Conservation (phyloP, 805 yeast genomes). For the Metschnikowia henanensis region DNA sequence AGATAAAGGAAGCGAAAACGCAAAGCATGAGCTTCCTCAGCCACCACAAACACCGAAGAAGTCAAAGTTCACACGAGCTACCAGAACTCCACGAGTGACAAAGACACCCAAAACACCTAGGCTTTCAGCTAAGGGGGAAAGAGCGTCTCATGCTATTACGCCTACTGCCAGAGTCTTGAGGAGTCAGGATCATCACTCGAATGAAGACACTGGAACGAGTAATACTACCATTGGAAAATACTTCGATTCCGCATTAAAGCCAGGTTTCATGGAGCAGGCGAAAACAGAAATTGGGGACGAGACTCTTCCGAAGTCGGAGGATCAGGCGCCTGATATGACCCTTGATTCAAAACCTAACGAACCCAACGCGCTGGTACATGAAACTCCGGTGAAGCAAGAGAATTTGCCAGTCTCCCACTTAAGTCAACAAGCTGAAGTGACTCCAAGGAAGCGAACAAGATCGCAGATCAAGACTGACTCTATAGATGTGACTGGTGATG, state of each 20-base stretch:
- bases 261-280: background rate
- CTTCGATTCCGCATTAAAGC: background rate
- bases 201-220: background rate
- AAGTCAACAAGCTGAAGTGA: too few relatives aligned
- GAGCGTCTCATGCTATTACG: background rate
- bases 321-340: background rate
- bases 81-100: background rate
- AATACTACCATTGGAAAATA: background rate
- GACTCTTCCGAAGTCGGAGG: too few relatives aligned
- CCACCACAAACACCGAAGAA: background rate
- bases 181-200: background rate
- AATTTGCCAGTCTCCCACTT: too few relatives aligned
- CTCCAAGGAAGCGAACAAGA: background rate
- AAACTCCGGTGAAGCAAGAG: background rate
- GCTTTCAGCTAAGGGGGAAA: background rate
- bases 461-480: background rate
- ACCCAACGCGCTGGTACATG: background rate
- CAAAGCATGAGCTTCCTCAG: too few relatives aligned
- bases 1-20: background rate
- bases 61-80: background rate
- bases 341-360: background rate
- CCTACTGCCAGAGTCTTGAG: background rate
- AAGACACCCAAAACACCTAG: background rate
- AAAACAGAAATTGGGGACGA: background rate
- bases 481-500: too few relatives aligned